A percentile compares a stretch with the other conserved stretches of the same genome.
These are phyloP conservation scores for Suillus subaureus DNA, from an alignment of 768 basidiomycete species.

Conservation along the genomic window DNA sequence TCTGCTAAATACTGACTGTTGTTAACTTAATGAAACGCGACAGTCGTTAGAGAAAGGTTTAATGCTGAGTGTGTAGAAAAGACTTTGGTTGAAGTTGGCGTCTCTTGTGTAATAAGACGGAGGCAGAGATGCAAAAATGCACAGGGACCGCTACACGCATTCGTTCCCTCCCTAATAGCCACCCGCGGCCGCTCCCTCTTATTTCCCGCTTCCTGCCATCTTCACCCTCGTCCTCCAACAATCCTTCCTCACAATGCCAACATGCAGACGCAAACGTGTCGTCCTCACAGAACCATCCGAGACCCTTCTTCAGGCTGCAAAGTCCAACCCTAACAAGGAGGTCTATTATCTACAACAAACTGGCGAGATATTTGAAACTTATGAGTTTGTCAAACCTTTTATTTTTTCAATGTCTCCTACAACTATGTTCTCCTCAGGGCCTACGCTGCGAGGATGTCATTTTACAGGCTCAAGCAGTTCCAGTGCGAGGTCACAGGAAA, in stretches of 20 bases:
- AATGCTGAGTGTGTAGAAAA: constrained; percentile 8
- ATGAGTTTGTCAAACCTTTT: constrained; percentile 70
- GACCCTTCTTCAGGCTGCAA: constrained; percentile 63
- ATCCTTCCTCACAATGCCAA: constrained; percentile 65
- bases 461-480: constrained; percentile 92
- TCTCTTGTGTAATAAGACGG: constrained; percentile 22
- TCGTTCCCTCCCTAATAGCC: constrained; percentile 59
- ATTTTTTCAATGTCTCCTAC: constrained; percentile 23
- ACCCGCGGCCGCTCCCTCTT: constrained; percentile 58
- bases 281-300: constrained; percentile 83
- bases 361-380: constrained; percentile 96
- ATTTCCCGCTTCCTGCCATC: constrained; percentile 55
- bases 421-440: constrained; percentile 43
- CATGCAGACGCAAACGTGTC: constrained; percentile 88
- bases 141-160: constrained; percentile 40
- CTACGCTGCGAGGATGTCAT: constrained; percentile 91
- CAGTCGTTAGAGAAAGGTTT: neutral
- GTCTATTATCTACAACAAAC: constrained; percentile 95
- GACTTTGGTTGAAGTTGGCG: constrained; percentile 22
- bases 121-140: constrained; percentile 28
- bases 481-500: constrained; percentile 98
- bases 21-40: constrained; percentile 1
- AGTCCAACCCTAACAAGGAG: constrained; percentile 65
- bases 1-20: neutral
- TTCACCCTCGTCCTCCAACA: constrained; percentile 46